Evolutionary conservation across 345 rosid species (phyloP).

Genomic region (Dimocarpus longan): DNA sequence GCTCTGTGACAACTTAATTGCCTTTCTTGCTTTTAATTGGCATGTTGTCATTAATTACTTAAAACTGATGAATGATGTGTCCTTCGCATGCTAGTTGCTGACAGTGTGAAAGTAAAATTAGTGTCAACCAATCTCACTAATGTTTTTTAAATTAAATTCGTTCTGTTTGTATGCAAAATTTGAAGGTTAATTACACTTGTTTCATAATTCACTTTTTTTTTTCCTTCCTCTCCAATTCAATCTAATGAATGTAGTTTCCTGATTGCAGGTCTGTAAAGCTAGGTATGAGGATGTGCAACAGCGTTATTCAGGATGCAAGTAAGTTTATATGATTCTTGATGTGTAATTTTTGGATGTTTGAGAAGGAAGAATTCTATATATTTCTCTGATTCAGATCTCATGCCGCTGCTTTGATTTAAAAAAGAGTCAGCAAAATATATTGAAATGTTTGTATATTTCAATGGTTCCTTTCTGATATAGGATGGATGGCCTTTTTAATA

Average conservation of each 20-base stretch:
- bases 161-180: neutral
- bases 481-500: neutral
- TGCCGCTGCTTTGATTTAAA: neutral
- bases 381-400: neutral
- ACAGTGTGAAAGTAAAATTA: neutral
- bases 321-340: conserved; percentile 27
- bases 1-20: neutral
- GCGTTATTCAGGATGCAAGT: conserved; percentile 73
- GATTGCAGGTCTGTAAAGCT: conserved; percentile 69
- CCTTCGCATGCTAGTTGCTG: neutral
- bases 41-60: neutral
- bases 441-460: conserved; percentile 2
- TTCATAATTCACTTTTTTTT: neutral
- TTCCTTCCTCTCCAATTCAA: neutral
- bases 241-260: conserved; percentile 5
- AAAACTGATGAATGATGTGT: neutral
- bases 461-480: neutral
- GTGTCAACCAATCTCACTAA: neutral
- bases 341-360: neutral
- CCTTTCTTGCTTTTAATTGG: neutral
- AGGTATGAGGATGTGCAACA: conserved; percentile 72
- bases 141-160: neutral
- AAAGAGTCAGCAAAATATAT: neutral
- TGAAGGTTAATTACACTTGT: neutral
- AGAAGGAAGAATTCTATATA: neutral